Percentiles rank a stretch among this genome's conserved stretches.
phyloP scores from a whole-genome alignment of 345 rosid genomes.

The Conringia planisiliqua region DNA sequence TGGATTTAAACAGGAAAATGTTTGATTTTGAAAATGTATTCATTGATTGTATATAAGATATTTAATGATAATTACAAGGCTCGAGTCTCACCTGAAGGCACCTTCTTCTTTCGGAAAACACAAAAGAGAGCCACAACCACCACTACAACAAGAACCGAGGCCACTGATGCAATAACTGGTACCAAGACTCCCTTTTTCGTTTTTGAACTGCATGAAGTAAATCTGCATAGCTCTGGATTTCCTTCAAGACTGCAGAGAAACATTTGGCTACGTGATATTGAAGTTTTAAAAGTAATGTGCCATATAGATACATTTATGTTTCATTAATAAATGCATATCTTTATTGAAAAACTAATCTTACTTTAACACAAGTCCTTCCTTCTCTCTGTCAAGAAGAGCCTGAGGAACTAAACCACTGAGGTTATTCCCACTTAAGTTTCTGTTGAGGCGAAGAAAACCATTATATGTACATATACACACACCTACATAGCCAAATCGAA shows the following conservation, averaged over 20 bases:
- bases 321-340: neutral
- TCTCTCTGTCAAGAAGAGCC: conserved; percentile 27
- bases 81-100: neutral
- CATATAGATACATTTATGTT: neutral
- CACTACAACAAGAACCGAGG: conserved; percentile 10
- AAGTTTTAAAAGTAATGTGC: neutral
- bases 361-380: conserved; percentile 33
- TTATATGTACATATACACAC: neutral
- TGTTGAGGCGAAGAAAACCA: neutral
- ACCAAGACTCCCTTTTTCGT: neutral
- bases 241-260: conserved; percentile 20
- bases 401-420: conserved; percentile 39
- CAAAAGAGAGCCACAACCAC: conserved; percentile 10
- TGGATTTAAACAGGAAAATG: neutral
- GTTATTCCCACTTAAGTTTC: conserved; percentile 41
- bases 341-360: neutral
- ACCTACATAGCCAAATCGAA: too few relatives aligned
- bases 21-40: neutral
- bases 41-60: too few relatives aligned
- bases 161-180: conserved; percentile 27
- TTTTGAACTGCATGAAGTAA: conserved; percentile 8
- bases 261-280: neutral
- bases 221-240: conserved; percentile 30
- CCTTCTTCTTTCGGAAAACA: conserved; percentile 19
- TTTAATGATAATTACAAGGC: neutral